Percentiles rank a stretch among this genome's conserved stretches.
Conservation (phyloP, 345 rosid species). For the Balakata baccata region DNA sequence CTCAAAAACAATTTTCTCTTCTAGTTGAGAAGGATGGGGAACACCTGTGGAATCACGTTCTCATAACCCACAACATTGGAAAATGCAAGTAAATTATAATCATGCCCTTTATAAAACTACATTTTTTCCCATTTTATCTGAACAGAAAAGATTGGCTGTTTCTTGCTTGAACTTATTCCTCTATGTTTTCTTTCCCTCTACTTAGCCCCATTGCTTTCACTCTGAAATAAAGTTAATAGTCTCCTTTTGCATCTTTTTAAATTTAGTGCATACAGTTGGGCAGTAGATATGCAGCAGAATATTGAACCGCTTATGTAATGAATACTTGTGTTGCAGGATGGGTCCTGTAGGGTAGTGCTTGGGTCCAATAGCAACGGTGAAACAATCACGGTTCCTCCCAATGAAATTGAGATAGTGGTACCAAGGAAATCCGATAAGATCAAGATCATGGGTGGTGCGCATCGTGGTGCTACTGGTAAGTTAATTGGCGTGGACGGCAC, state of each 20-base stretch:
- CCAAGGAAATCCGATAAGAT: constrained; percentile 83
- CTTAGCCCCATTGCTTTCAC: no score
- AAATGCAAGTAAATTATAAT: no score
- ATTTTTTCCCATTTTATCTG: no score
- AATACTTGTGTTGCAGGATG: constrained; percentile 52
- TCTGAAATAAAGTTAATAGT: no score
- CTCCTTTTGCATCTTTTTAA: no score
- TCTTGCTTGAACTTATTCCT: no score
- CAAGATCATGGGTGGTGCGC: constrained; percentile 77
- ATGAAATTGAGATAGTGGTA: constrained; percentile 62
- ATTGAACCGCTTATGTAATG: not conserved
- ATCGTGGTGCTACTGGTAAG: constrained; percentile 82
- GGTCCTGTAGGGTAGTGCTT: constrained; percentile 64
- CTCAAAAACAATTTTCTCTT: no score
- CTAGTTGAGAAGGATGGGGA: no score
- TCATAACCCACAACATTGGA: not conserved
- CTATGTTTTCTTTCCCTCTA: no score
- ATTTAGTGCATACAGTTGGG: not conserved
- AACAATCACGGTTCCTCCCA: constrained; percentile 37
- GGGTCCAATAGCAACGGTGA: constrained; percentile 66
- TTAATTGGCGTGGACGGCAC: constrained; percentile 89
- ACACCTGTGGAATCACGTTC: not conserved
- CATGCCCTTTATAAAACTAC: not conserved
- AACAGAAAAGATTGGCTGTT: no score
- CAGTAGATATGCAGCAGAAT: not conserved